Evolutionary conservation across 1,284 basidiomycete species (phyloP).

Genomic region (Rhizopogon hawkerae): DNA sequence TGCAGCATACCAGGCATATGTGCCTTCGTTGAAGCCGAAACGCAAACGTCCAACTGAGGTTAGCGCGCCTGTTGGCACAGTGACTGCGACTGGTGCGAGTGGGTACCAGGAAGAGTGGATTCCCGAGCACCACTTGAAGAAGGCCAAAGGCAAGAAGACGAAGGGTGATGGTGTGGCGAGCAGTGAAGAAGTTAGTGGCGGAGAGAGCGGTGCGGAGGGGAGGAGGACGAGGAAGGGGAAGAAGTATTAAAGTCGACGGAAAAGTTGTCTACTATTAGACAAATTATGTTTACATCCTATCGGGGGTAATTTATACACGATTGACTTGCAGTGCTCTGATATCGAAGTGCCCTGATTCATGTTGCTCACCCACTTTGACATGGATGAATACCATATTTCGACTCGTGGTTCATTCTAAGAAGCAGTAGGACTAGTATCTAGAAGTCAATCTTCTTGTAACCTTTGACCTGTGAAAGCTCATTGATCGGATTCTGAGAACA

Average conservation of each 20-base stretch:
- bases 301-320: slow-evolving; percentile 10
- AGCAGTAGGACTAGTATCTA: slow-evolving; percentile 5
- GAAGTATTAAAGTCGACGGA: slow-evolving; percentile 33
- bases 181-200: slow-evolving; percentile 46
- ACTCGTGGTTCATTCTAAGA: not conserved
- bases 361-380: not conserved
- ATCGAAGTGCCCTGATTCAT: not conserved
- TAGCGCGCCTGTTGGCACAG: slow-evolving; percentile 50
- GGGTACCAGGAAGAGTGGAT: slow-evolving; percentile 92
- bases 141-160: slow-evolving; percentile 46
- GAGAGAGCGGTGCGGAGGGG: slow-evolving; percentile 52
- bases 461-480: slow-evolving; percentile 38
- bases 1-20: slow-evolving; percentile 59
- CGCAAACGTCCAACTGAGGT: slow-evolving; percentile 30
- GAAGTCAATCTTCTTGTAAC: slow-evolving; percentile 44
- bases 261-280: not conserved
- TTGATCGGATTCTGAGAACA: not conserved
- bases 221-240: slow-evolving; percentile 46
- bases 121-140: slow-evolving; percentile 77
- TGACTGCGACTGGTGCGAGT: slow-evolving; percentile 61
- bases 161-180: slow-evolving; percentile 25
- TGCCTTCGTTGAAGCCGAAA: slow-evolving; percentile 42
- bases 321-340: not conserved
- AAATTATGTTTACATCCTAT: not conserved
- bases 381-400: not conserved